Evolutionary conservation across 176 grass and related monocot genomes (phyloP), one percentile per base, ranked within the genome.

Genomic region (Aegilops bicornis): DNA sequence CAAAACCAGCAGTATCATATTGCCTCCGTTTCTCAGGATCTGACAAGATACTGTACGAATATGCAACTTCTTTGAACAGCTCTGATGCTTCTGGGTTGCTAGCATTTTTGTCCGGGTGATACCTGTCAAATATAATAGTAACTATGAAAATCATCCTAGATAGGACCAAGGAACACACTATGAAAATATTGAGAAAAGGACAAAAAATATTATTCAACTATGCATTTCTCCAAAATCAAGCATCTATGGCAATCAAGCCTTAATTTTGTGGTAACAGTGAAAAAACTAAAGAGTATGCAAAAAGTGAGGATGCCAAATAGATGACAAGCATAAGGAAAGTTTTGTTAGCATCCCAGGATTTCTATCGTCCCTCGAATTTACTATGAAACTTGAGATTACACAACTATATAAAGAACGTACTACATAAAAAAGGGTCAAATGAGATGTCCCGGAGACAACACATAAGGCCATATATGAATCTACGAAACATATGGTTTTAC

Each of bases 41-140:
- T 69, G 97, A 98, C 83, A 98, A 88, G 79, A 98, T 98, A 83
- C 94, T 94, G 84, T 98, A 98, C 29, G 97, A 98, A 94, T 96
- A 98, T 85, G 97, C 94, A 79, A 98, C 97, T 91, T 98, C 97
- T 92, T 98, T 98, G 84, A 98, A 98, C 82, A 96, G 97, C 62
- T 98, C 97, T 61, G 97, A 98, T 2, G 97, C 90, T 89, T 98
- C 97, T 81, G 97, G 93, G 79, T 98, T 96, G 85, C 97, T 98
- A 52, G 69, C 91, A 78, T 98, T 98, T 74, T 98, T 98, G 64
- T 98, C 97, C 25, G 97, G 97, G 70, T 98, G 97, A 59, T 98
- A 98, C 90, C 97, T 98, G 78, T 65, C 58, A 73, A 80, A 42
- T 31, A 89, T 39, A 64, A 61, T 85, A 79, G 25, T 20, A 81